phyloP scores from a whole-genome alignment of 139 green algal genomes.

The Limnomonas spitsbergensis region DNA sequence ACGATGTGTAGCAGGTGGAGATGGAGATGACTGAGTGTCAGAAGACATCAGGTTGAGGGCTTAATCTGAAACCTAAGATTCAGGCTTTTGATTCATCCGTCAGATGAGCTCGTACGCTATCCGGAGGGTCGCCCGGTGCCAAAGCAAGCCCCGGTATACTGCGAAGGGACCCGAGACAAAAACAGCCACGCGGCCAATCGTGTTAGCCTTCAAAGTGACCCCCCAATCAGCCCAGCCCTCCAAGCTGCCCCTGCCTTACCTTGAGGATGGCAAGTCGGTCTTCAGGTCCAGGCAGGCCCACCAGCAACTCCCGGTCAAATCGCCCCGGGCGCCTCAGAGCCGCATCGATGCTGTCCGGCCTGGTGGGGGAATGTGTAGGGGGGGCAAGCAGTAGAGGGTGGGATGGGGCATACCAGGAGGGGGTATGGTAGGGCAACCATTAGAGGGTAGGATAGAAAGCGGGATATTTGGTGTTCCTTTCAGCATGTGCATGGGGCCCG shows the following conservation, averaged over 20 bases:
- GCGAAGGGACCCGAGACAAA: not conserved
- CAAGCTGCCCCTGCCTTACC: not conserved
- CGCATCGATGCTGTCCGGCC: slow-evolving; percentile 69
- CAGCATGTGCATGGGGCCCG: too few relatives aligned
- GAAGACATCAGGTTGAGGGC: too few relatives aligned
- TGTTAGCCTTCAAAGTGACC: too few relatives aligned
- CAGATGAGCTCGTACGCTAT: too few relatives aligned
- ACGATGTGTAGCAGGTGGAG: too few relatives aligned
- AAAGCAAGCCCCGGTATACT: not conserved
- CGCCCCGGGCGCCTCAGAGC: slow-evolving; percentile 69
- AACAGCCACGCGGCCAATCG: too few relatives aligned
- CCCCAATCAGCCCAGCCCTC: too few relatives aligned
- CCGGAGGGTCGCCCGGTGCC: not conserved
- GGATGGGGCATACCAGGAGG: not conserved
- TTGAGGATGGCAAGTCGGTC: not conserved
- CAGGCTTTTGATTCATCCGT: not conserved
- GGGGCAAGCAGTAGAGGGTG: not conserved
- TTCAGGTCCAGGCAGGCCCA: not conserved
- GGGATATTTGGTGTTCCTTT: too few relatives aligned
- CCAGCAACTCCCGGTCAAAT: slow-evolving; percentile 63
- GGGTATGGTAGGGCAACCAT: not conserved
- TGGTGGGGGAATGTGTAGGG: too few relatives aligned
- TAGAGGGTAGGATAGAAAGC: not conserved
- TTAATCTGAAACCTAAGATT: not conserved
- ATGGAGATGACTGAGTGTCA: too few relatives aligned